Conservation (phyloP, 768 basidiomycete genomes). For the Favolaschia claudopus region DNA sequence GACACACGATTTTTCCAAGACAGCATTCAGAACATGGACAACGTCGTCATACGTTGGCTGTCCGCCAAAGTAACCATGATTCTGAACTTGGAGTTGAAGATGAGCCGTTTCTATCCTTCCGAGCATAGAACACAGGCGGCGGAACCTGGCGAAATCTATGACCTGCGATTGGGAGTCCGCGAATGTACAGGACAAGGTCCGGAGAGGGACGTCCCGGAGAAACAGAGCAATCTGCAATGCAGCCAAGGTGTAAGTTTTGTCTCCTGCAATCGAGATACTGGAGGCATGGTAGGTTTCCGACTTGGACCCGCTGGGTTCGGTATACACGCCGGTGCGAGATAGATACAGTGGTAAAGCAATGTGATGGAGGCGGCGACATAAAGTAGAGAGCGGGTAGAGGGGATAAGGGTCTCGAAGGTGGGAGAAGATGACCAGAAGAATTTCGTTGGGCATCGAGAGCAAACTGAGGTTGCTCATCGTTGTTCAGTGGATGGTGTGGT, state of each 20-base stretch:
- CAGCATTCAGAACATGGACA: slow-evolving; percentile 8
- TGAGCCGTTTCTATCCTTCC: slow-evolving; percentile 3
- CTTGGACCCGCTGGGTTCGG: neutral
- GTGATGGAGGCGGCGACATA: slow-evolving; percentile 25
- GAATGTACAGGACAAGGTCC: slow-evolving; percentile 16
- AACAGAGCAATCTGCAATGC: slow-evolving; percentile 21
- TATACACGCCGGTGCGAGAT: slow-evolving; percentile 7
- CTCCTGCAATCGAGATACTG: slow-evolving; percentile 11
- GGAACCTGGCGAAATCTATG: slow-evolving; percentile 14
- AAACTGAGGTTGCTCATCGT: neutral
- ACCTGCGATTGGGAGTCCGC: neutral
- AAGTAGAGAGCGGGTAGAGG: slow-evolving; percentile 17
- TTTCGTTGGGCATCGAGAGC: slow-evolving; percentile 37
- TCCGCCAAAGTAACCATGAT: neutral
- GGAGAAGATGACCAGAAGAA: slow-evolving; percentile 17
- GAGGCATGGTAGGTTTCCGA: neutral
- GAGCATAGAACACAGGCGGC: slow-evolving; percentile 10
- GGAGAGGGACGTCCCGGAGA: slow-evolving; percentile 2
- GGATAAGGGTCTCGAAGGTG: slow-evolving; percentile 16
- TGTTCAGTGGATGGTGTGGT: no score
- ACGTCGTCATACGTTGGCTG: neutral
- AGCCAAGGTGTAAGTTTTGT: neutral
- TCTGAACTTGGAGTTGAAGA: slow-evolving; percentile 3
- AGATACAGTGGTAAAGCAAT: slow-evolving; percentile 22
- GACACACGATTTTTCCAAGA: slow-evolving; percentile 20